Evolutionary conservation across 306 rosid genomes (phyloP).

Genomic region (Nissolia schottii): DNA sequence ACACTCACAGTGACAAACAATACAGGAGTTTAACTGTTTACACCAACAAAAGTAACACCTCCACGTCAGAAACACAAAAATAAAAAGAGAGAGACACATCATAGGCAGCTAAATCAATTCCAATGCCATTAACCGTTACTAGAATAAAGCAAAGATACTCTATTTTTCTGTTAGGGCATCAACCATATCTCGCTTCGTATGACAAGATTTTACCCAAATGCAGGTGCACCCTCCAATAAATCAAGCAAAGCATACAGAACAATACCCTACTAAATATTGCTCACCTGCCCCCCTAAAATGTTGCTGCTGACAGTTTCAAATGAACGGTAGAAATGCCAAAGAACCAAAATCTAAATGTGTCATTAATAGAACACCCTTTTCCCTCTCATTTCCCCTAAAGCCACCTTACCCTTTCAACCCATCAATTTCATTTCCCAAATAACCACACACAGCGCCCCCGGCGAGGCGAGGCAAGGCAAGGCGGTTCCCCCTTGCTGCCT

Average conservation of each 20-base stretch:
- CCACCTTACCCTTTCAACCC: not conserved
- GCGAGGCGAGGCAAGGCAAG: conserved; percentile 21
- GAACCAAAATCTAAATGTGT: not conserved
- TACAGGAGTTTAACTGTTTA: not conserved
- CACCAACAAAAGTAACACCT: not conserved
- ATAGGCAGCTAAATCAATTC: not conserved
- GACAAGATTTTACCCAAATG: conserved; percentile 16
- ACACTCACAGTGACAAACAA: not conserved
- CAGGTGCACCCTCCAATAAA: conserved; percentile 16
- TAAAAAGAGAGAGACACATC: not conserved
- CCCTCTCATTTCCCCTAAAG: not conserved
- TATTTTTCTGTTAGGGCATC: not conserved
- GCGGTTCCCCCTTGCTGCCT: conserved; percentile 29
- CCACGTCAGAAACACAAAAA: not conserved
- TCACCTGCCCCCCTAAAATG: conserved; percentile 29
- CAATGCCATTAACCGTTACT: not conserved
- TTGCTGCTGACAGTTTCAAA: conserved; percentile 43
- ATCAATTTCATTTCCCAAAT: not conserved
- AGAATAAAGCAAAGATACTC: not conserved
- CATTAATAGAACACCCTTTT: conserved; percentile 28
- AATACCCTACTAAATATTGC: conserved; percentile 27
- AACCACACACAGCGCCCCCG: not conserved
- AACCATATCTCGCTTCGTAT: not conserved
- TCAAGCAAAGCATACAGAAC: not conserved
- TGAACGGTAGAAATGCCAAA: conserved; percentile 39